These are phyloP conservation scores for Aschersonia sp. DNA, from an alignment of 2,329 filamentous ascomycete species.

Conservation along the genomic window DNA sequence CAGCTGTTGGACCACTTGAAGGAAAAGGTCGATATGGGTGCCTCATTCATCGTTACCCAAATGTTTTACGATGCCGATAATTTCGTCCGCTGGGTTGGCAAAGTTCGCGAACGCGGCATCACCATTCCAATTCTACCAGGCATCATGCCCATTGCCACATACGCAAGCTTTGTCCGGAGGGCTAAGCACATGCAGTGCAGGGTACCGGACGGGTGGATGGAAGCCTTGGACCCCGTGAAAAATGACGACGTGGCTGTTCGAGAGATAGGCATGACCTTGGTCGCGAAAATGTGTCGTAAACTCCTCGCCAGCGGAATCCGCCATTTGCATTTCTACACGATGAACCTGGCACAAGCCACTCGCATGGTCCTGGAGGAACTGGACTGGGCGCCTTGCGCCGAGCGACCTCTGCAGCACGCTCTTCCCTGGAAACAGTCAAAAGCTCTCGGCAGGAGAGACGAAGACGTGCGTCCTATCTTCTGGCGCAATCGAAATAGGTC, in stretches of 20 bases:
- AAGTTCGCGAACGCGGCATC: slow-evolving; percentile 75
- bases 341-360: slow-evolving; percentile 93
- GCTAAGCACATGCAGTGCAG: slow-evolving; percentile 84
- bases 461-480: slow-evolving; percentile 96
- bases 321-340: slow-evolving; percentile 96
- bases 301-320: slow-evolving; percentile 70
- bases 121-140: slow-evolving; percentile 71
- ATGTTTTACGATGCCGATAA: slow-evolving; percentile 99
- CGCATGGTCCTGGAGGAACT: slow-evolving; percentile 90
- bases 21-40: slow-evolving; percentile 91
- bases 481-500: slow-evolving; percentile 96
- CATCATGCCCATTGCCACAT: slow-evolving; percentile 84
- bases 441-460: slow-evolving; percentile 71
- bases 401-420: slow-evolving; percentile 72
- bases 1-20: slow-evolving; percentile 82
- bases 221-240: slow-evolving; percentile 79
- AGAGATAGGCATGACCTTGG: slow-evolving; percentile 73
- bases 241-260: slow-evolving; percentile 90
- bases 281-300: slow-evolving; percentile 81
- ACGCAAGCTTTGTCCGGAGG: slow-evolving; percentile 80
- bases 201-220: slow-evolving; percentile 69
- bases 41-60: slow-evolving; percentile 89
- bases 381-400: slow-evolving; percentile 61
- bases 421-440: slow-evolving; percentile 94
- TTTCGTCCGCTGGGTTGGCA: slow-evolving; percentile 81